A percentile compares a stretch with the other conserved stretches of the same genome.
These are phyloP conservation scores for Multifurca ochricompacta DNA, from an alignment of 768 basidiomycete genomes.

Conservation along the genomic window DNA sequence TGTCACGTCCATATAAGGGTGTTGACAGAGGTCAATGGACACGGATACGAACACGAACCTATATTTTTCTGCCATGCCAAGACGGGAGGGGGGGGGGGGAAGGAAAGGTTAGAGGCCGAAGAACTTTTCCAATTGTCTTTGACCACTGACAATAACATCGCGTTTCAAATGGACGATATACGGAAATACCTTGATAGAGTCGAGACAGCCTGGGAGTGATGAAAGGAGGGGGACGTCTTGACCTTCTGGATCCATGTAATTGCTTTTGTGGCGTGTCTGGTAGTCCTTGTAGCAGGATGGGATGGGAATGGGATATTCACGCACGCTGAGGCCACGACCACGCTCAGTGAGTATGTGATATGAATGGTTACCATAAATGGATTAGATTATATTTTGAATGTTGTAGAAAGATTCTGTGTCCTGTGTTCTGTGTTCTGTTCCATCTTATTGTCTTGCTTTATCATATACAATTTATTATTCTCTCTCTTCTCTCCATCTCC, in stretches of 20 bases:
- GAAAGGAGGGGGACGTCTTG: constrained; percentile 34
- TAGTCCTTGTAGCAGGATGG: background rate
- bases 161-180: constrained; percentile 64
- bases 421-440: background rate
- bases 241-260: constrained; percentile 32
- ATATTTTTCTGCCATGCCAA: constrained; percentile 24
- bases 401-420: no score
- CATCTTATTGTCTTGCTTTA: constrained; percentile 15
- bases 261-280: background rate
- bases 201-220: constrained; percentile 49
- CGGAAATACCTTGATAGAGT: constrained; percentile 70
- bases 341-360: background rate
- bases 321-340: no score
- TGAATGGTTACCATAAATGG: background rate
- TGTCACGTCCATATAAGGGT: background rate
- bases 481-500: background rate
- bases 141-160: constrained; percentile 53
- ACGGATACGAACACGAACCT: constrained; percentile 18
- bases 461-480: no score
- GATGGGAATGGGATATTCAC: no score
- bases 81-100: background rate
- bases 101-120: background rate
- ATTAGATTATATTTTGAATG: background rate
- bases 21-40: background rate
- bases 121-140: background rate